Evolutionary conservation across 306 rosid genomes (phyloP).

Genomic region (Arachis hypogaea): DNA sequence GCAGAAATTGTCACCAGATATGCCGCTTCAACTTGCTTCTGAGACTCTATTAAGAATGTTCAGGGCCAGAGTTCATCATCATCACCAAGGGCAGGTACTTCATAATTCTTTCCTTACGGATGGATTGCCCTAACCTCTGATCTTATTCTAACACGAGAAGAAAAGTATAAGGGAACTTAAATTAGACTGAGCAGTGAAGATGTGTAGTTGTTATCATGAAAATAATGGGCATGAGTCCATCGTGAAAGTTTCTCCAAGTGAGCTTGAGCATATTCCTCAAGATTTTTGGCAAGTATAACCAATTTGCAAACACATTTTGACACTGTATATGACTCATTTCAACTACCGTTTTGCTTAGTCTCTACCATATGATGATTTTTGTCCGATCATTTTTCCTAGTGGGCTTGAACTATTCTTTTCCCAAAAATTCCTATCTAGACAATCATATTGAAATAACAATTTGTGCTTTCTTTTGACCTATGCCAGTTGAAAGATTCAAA

Average conservation of each 20-base stretch:
- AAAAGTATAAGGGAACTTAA: background rate
- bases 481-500: too few species aligned
- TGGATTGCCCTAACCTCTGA: slow-evolving; percentile 23
- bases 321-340: slow-evolving; percentile 7
- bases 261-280: slow-evolving; percentile 24
- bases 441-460: too few species aligned
- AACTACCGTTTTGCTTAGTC: slow-evolving; percentile 6
- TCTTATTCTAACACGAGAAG: background rate
- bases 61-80: slow-evolving; percentile 94
- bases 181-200: background rate
- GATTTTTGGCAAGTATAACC: slow-evolving; percentile 14
- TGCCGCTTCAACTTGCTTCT: slow-evolving; percentile 98
- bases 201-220: slow-evolving; percentile 22
- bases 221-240: slow-evolving; percentile 27
- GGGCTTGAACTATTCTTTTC: background rate
- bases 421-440: too few species aligned
- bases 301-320: background rate
- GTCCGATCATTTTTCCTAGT: slow-evolving; percentile 11
- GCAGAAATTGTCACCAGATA: slow-evolving; percentile 89
- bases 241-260: slow-evolving; percentile 12
- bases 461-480: too few species aligned
- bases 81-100: slow-evolving; percentile 87
- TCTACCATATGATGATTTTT: slow-evolving; percentile 3
- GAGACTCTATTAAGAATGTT: slow-evolving; percentile 89
- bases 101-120: background rate